phyloP scores from a whole-genome alignment of 2,329 filamentous ascomycete species.

The Hymenoscyphus albidus region DNA sequence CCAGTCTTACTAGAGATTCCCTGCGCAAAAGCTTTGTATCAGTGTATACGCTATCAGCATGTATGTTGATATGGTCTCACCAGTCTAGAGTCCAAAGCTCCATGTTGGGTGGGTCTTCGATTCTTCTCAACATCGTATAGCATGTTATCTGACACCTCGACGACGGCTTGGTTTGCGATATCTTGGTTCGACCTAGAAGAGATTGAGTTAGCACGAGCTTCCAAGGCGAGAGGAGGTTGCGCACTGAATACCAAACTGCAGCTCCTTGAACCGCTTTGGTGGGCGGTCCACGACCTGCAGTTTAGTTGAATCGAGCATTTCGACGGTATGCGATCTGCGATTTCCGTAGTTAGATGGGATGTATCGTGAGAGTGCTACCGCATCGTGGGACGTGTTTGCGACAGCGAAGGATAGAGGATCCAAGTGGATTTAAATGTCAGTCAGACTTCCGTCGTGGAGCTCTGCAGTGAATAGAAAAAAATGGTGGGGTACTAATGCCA shows the following conservation, averaged over 20 bases:
- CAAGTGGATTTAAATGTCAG: neutral
- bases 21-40: slow-evolving; percentile 33
- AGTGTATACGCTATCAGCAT: neutral
- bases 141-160: slow-evolving; percentile 90
- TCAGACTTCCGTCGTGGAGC: neutral
- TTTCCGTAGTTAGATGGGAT: neutral
- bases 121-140: slow-evolving; percentile 86
- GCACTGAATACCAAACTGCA: slow-evolving; percentile 91
- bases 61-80: slow-evolving; percentile 35
- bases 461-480: neutral
- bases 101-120: slow-evolving; percentile 72
- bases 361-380: neutral
- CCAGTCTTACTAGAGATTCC: slow-evolving; percentile 83
- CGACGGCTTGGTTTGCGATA: slow-evolving; percentile 89
- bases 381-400: neutral
- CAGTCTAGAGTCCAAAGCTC: slow-evolving; percentile 82
- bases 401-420: neutral
- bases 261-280: slow-evolving; percentile 86
- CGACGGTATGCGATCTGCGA: neutral
- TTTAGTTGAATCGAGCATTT: slow-evolving; percentile 46
- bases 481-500: slow-evolving; percentile 1
- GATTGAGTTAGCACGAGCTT: slow-evolving; percentile 21
- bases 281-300: slow-evolving; percentile 85
- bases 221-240: slow-evolving; percentile 27
- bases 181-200: slow-evolving; percentile 74